Base-by-base conservation (phyloP, 1,139 yeast species). In the Taphrina flavorubra region DNA sequence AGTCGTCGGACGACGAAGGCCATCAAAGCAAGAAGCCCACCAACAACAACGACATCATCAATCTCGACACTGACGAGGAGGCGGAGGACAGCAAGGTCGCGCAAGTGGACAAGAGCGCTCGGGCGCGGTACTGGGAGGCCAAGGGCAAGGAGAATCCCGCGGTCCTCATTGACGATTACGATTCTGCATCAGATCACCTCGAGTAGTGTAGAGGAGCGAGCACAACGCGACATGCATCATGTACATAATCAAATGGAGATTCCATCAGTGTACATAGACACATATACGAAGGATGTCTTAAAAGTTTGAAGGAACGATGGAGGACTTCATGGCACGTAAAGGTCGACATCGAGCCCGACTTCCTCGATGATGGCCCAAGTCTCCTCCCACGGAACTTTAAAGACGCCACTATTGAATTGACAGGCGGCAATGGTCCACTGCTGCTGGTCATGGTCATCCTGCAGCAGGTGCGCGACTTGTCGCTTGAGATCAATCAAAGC, bases 61-160 rank as follows among this genome's bases (percentile, higher is more conserved):
- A 63, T 39, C 42, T 63, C 31, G 65, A 62, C 37, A 8, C 64
- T 18, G 67, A 42, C 42, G 31, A 25, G 0, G 67, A 53, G 39
- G 56, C 11, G 11, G 25, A 47, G 37, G 67, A 63, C 47, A 63
- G 67, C 47, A 53, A 46, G 36, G 61, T 55, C 6, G 61, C 60
- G 6, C 67, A 55, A 16, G 67, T 63, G 14, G 55, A 37, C n/a
- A 53, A 46, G 42, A 34, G 55, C 16, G 55, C 61, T 39, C 34
- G 67, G 16, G 61, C 67, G 36, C 42, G 58, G 56, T 63, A 53
- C 36, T 63, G 67, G 67, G 61, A 63, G 18, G 60, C 59, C n/a
- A 63, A 63, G 49, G 67, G 67, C 20, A 47, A 47, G 46, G 57
- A 53, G 13, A 36, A 16, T 18, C 14, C 58, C 2, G 20, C 42